Conservation (phyloP, 345 rosid genomes). For the Gossypium longicalyx region DNA sequence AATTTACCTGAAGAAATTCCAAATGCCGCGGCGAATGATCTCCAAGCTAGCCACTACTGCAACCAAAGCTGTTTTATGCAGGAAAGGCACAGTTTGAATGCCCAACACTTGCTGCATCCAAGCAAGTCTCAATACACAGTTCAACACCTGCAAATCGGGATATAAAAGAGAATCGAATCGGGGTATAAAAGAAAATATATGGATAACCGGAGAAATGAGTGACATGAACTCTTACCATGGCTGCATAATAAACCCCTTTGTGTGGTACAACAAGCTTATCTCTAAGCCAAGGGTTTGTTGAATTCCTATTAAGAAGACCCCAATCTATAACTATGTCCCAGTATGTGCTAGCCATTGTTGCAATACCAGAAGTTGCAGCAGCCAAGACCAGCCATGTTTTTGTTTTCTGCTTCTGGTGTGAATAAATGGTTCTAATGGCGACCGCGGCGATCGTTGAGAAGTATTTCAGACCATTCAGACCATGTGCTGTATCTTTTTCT, state of each 20-base stretch:
- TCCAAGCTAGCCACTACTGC: constrained; percentile 60
- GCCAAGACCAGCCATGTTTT: constrained; percentile 39
- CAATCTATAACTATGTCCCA: constrained; percentile 78
- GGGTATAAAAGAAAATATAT: neutral
- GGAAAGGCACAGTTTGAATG: constrained; percentile 44
- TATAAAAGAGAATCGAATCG: too few species aligned
- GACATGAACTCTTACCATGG: constrained; percentile 46
- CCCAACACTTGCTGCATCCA: constrained; percentile 77
- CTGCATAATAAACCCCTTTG: constrained; percentile 56
- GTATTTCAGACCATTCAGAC: constrained; percentile 50
- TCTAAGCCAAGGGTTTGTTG: constrained; percentile 75
- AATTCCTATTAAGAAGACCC: constrained; percentile 61
- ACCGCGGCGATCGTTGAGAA: constrained; percentile 57
- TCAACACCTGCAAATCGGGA: constrained; percentile 43
- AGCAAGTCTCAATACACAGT: constrained; percentile 64
- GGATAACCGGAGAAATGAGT: neutral
- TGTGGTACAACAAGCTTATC: constrained; percentile 59
- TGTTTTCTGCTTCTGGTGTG: constrained; percentile 21
- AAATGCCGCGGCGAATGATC: constrained; percentile 77
- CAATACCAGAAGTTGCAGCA: constrained; percentile 45
- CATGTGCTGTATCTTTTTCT: constrained; percentile 45
- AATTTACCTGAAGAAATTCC: constrained; percentile 81
- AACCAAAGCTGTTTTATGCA: constrained; percentile 48
- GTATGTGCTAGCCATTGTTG: constrained; percentile 46
- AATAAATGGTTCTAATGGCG: constrained; percentile 38